phyloP scores from a whole-genome alignment of 1,284 basidiomycete genomes.

The Ustilago shanxiensis region DNA sequence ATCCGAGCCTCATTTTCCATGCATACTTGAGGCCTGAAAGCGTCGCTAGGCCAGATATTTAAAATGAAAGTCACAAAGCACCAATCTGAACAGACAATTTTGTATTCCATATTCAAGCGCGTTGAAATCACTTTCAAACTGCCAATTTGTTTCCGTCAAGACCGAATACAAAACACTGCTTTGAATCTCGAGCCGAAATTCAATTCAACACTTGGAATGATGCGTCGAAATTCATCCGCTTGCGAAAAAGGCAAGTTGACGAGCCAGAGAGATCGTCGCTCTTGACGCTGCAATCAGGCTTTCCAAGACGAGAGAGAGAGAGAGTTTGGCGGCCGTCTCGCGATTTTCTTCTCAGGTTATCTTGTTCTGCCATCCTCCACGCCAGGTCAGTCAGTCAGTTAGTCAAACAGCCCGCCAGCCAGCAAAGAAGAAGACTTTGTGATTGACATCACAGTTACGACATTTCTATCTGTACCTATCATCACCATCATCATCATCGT shows the following conservation, averaged over 20 bases:
- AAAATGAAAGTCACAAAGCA: no score
- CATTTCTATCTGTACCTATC: constrained; percentile 11
- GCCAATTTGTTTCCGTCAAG: not conserved
- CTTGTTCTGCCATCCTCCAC: constrained; percentile 14
- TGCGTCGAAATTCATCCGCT: constrained; percentile 26
- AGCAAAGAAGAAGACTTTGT: constrained; percentile 7
- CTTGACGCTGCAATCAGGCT: constrained; percentile 6
- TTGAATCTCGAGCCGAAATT: not conserved
- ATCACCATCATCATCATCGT: constrained; percentile 16
- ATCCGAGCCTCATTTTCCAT: constrained; percentile 10
- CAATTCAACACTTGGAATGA: not conserved
- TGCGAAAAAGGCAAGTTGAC: not conserved
- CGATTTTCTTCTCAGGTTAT: constrained; percentile 40
- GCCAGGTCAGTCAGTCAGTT: constrained; percentile 6
- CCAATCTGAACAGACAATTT: no score
- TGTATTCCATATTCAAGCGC: not conserved
- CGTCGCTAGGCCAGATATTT: not conserved
- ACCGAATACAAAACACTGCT: not conserved
- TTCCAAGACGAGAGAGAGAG: constrained; percentile 3
- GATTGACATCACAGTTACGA: constrained; percentile 13
- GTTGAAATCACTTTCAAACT: not conserved
- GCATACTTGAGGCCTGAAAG: not conserved
- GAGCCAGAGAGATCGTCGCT: constrained; percentile 24
- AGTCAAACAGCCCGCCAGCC: no score
- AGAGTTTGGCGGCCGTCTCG: constrained; percentile 21